These are phyloP conservation scores for Mimosa bimucronata DNA, from an alignment of 306 rosid genomes.

Conservation along the genomic window DNA sequence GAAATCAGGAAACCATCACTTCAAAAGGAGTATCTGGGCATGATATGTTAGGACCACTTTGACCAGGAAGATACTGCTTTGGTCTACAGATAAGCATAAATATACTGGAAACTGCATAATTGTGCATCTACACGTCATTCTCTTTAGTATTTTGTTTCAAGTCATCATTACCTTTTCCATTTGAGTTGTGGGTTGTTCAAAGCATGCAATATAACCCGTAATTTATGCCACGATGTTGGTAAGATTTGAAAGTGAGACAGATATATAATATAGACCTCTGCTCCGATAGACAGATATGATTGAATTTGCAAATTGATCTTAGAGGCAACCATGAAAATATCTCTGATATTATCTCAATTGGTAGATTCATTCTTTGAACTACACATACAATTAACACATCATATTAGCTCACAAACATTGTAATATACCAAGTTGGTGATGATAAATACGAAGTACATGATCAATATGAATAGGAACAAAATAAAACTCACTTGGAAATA, in stretches of 20 bases:
- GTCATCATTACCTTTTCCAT: background rate
- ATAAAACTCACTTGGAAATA: background rate
- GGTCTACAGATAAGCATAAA: background rate
- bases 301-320: too few species aligned
- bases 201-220: background rate
- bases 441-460: background rate
- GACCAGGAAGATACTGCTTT: background rate
- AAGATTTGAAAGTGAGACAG: background rate
- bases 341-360: background rate
- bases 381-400: too few species aligned
- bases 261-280: too few species aligned
- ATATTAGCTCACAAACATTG: too few species aligned
- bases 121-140: background rate
- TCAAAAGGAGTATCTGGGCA: constrained; percentile 1
- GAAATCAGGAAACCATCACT: background rate
- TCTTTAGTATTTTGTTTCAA: background rate
- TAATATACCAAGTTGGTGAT: too few species aligned
- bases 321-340: background rate
- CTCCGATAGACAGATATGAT: too few species aligned
- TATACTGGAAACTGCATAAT: background rate
- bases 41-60: background rate
- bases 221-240: background rate
- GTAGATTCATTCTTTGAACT: background rate
- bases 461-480: too few species aligned
- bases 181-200: background rate